Evolutionary conservation across 148 eudicot species (phyloP).

Genomic region (Cornus kousa): DNA sequence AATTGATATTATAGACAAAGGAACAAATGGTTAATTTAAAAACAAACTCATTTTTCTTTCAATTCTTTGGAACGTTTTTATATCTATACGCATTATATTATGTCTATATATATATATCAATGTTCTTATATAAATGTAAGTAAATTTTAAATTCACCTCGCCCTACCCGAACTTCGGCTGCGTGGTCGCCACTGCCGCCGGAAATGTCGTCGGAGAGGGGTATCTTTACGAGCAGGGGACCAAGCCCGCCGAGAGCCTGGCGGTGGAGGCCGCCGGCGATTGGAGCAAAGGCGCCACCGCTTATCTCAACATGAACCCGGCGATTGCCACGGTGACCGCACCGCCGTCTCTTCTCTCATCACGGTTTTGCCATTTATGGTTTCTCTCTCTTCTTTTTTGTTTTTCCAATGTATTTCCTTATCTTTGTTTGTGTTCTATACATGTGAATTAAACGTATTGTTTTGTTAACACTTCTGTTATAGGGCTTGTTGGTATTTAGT

Average conservation of each 20-base stretch:
- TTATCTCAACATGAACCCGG: conserved; percentile 88
- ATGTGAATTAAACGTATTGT: neutral
- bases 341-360: conserved; percentile 69
- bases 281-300: conserved; percentile 68
- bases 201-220: conserved; percentile 68
- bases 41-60: no score
- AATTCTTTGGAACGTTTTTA: no score
- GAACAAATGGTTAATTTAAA: no score
- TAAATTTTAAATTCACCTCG: no score
- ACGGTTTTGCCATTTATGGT: conserved; percentile 30
- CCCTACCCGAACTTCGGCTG: conserved; percentile 97
- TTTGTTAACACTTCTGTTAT: neutral
- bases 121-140: no score
- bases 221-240: conserved; percentile 88
- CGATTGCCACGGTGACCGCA: conserved; percentile 69
- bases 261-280: conserved; percentile 67
- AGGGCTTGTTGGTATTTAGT: neutral
- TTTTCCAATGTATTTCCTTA: neutral
- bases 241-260: conserved; percentile 82
- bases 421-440: neutral
- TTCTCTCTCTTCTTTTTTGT: neutral
- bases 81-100: no score
- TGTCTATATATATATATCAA: no score
- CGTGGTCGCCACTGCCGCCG: conserved; percentile 50
- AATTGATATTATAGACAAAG: no score